phyloP scores from a whole-genome alignment of 306 rosid genomes.

The Echinosophora koreensis region DNA sequence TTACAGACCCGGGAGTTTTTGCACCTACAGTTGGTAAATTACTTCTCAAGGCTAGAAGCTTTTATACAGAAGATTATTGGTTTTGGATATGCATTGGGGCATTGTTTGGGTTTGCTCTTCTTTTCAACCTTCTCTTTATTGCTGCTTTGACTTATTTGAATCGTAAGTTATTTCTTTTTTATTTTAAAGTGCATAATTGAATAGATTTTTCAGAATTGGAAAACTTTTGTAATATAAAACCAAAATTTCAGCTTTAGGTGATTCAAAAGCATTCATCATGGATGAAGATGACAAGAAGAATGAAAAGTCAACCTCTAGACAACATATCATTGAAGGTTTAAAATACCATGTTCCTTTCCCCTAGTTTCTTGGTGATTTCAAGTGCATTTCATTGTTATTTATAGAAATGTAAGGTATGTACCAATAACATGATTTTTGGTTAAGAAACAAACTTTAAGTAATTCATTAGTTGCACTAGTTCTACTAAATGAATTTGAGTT shows the following conservation, averaged over 20 bases:
- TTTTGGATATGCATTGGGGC: constrained; percentile 81
- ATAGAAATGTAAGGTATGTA: background rate
- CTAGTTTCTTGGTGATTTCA: constrained; percentile 23
- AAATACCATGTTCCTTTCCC: background rate
- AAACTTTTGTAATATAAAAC: background rate
- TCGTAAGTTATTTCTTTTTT: constrained; percentile 57
- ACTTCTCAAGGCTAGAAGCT: constrained; percentile 67
- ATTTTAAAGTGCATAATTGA: constrained; percentile 8
- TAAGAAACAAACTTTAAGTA: background rate
- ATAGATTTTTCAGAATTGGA: background rate
- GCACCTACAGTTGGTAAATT: constrained; percentile 70
- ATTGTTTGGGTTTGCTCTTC: constrained; percentile 67
- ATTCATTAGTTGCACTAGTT: background rate
- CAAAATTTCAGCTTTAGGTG: constrained; percentile 60
- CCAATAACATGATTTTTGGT: background rate
- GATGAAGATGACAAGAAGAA: constrained; percentile 51
- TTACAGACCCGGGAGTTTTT: constrained; percentile 51
- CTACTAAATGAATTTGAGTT: constrained; percentile 21
- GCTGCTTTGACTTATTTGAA: constrained; percentile 66
- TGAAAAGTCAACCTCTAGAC: constrained; percentile 23
- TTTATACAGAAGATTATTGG: constrained; percentile 66
- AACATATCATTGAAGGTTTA: constrained; percentile 41
- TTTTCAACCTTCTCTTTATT: constrained; percentile 64
- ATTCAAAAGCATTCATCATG: constrained; percentile 53
- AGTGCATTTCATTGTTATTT: constrained; percentile 28